Evolutionary conservation across 169 alveolate species (phyloP).

Genomic region (Babesia bigemina): DNA sequence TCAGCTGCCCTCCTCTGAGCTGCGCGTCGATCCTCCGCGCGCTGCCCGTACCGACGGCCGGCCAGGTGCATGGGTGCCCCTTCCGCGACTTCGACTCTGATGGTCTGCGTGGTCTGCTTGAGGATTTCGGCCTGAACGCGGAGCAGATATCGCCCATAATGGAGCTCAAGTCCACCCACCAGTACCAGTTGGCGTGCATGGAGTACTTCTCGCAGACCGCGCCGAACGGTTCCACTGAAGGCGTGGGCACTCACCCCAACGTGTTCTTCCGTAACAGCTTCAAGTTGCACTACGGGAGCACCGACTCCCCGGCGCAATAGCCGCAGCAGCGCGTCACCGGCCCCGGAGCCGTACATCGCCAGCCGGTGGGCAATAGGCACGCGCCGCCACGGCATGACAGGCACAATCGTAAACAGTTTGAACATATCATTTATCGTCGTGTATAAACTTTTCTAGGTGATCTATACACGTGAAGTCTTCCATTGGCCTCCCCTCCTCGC

Average conservation of each 20-base stretch:
- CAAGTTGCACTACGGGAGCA: constrained; percentile 49
- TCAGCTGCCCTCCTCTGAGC: constrained; percentile 88
- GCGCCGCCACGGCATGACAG: not conserved
- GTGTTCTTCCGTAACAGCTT: constrained; percentile 78
- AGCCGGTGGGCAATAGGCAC: not conserved
- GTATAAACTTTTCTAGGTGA: constrained; percentile 1
- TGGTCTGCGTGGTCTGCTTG: constrained; percentile 20
- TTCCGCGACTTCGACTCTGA: constrained; percentile 79
- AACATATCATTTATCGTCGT: not conserved
- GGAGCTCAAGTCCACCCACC: constrained; percentile 76
- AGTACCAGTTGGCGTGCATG: constrained; percentile 86
- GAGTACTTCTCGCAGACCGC: constrained; percentile 83
- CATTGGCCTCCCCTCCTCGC: constrained; percentile 52
- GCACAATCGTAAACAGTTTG: not conserved
- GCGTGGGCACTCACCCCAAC: constrained; percentile 90
- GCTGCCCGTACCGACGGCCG: constrained; percentile 70
- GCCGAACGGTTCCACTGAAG: constrained; percentile 86
- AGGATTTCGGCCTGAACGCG: constrained; percentile 57
- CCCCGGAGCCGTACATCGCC: not conserved
- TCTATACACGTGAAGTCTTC: not conserved
- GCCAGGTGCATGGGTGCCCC: constrained; percentile 92
- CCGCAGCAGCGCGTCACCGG: not conserved
- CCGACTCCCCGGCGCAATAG: not conserved
- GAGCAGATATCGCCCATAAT: constrained; percentile 70
- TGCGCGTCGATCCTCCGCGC: constrained; percentile 87